Base-by-base conservation (phyloP, 176 grass and related monocot species). In the Pontederia paniculata region DNA sequence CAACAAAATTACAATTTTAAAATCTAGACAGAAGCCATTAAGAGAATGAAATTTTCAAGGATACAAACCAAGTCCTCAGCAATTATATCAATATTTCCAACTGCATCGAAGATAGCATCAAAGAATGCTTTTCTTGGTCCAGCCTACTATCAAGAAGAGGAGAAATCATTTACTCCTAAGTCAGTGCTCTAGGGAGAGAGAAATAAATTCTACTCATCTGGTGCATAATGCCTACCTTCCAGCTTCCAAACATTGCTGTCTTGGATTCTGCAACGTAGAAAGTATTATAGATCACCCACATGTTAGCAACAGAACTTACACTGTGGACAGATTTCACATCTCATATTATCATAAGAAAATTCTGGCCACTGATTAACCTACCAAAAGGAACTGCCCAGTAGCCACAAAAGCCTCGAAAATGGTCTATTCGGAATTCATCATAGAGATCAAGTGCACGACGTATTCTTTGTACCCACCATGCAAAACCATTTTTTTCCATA, bases 371-470 rank as follows among this genome's bases (percentile, higher is more conserved):
- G 9, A 54, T 55, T 45, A 73, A 62, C 67, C 67, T 77, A 89
- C 90, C 90, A 50, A 79, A 83, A 76, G 85, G 82, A 63, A 96
- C 85, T 16, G 90, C 85, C 90, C 90, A 96, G 76, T 71, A 96
- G 44, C 90, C 82, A 23, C 82, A 65, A 71, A 96, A 79, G 8
- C 90, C 90, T 25, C 90, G 85, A 68, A 96, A 96, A 83, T 96
- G 90, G 41, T 96, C 90, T 60, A 96, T 96, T 31, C 90, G 82
- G 49, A 96, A 96, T 78, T 96, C 90, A 58, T 96, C 85, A 49
- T 96, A 96, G 52, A 96, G 79, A 81, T 96, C 90, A 83, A 96
- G 82, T 13, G 90, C 90, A 44, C 90, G 90, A 28, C 73, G 83
- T 65, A 96, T 96, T 84, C 90, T 89, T 56, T 86, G 72, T 80